Conservation (phyloP, 495 filamentous ascomycete genomes). For the Neurospora tetrasperma region DNA sequence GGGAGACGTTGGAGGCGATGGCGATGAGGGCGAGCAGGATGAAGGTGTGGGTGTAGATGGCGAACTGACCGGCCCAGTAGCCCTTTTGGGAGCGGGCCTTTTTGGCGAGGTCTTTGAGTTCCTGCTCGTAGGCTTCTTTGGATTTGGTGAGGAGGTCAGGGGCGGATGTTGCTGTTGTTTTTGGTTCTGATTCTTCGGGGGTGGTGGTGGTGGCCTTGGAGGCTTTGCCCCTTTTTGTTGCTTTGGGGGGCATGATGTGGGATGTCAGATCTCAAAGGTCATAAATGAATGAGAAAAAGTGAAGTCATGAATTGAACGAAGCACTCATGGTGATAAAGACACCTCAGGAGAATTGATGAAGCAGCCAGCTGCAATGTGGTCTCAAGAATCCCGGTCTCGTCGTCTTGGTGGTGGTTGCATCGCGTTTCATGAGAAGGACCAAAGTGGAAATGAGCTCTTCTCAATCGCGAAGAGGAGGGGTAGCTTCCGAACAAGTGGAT, state of each 20-base stretch:
- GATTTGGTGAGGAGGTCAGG: neutral
- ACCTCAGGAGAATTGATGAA: neutral
- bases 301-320: neutral
- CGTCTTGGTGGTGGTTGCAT: neutral
- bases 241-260: neutral
- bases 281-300: neutral
- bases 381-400: slow-evolving; percentile 10
- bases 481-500: neutral
- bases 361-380: slow-evolving; percentile 9
- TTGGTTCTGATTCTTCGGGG: neutral
- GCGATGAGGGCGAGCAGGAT: slow-evolving; percentile 58
- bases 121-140: slow-evolving; percentile 37
- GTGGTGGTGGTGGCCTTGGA: neutral
- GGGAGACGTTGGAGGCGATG: slow-evolving; percentile 61
- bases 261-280: neutral
- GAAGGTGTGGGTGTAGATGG: slow-evolving; percentile 27
- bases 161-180: neutral
- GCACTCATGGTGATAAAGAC: neutral
- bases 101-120: slow-evolving; percentile 38
- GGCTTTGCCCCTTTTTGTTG: neutral
- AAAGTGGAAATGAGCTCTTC: neutral
- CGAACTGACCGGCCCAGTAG: slow-evolving; percentile 24
- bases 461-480: neutral
- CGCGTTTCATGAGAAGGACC: neutral
- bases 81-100: slow-evolving; percentile 39